Conservation (phyloP, 2,329 filamentous ascomycete genomes). For the Microcyclospora tardicrescens region DNA sequence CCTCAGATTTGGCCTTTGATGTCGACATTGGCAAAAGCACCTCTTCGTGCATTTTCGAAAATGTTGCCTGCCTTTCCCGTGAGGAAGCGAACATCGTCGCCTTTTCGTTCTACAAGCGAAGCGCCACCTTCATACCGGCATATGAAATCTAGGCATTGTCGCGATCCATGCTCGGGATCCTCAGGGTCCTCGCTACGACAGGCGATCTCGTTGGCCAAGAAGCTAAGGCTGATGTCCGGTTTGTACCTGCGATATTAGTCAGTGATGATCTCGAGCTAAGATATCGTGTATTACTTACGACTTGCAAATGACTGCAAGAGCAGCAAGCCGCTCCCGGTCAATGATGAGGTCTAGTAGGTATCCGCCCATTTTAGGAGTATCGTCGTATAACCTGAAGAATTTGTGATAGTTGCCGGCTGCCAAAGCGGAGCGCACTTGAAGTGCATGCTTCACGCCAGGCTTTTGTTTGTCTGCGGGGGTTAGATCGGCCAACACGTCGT, state of each 20-base stretch:
- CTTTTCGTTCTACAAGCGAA: slow-evolving; percentile 62
- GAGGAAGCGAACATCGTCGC: slow-evolving; percentile 55
- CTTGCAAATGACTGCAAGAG: slow-evolving; percentile 85
- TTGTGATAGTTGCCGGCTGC: slow-evolving; percentile 93
- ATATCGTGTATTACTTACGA: slow-evolving; percentile 52
- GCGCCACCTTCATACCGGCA: slow-evolving; percentile 60
- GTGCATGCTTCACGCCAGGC: slow-evolving; percentile 72
- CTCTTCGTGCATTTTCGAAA: slow-evolving; percentile 61
- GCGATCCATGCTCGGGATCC: slow-evolving; percentile 15
- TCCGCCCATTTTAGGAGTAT: slow-evolving; percentile 74
- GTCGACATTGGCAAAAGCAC: slow-evolving; percentile 77
- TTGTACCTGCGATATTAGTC: slow-evolving; percentile 65
- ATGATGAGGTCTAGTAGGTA: slow-evolving; percentile 99
- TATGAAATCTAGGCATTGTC: slow-evolving; percentile 67
- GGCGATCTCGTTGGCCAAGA: slow-evolving; percentile 88
- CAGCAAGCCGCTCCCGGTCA: slow-evolving; percentile 78
- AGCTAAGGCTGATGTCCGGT: slow-evolving; percentile 74
- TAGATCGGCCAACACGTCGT: slow-evolving; percentile 98
- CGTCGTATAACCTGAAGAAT: slow-evolving; percentile 92
- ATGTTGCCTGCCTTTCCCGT: slow-evolving; percentile 57
- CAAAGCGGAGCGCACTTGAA: slow-evolving; percentile 80
- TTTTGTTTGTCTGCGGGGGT: slow-evolving; percentile 90
- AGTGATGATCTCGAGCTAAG: background rate
- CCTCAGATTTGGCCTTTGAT: slow-evolving; percentile 90
- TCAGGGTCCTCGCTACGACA: slow-evolving; percentile 63